Percentiles rank a stretch among this genome's conserved stretches.
These are phyloP conservation scores for Onygenales sp. DNA, from an alignment of 2,329 filamentous ascomycete species.

Conservation along the genomic window DNA sequence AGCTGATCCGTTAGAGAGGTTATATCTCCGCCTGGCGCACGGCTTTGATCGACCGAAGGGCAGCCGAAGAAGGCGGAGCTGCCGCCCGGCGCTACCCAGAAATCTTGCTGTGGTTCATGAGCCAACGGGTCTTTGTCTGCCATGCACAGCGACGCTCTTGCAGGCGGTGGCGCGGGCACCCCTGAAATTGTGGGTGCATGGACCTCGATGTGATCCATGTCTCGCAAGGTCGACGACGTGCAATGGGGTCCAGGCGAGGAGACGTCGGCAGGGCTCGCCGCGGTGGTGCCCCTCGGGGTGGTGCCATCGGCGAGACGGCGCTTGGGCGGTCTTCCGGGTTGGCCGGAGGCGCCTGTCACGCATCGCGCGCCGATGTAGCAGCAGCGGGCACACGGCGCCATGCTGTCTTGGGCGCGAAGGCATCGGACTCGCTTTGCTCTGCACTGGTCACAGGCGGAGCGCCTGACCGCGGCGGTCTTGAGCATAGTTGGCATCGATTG, in stretches of 20 bases:
- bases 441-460: background rate
- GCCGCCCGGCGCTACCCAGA: background rate
- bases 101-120: background rate
- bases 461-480: background rate
- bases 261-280: background rate
- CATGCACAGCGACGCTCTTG: background rate
- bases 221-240: background rate
- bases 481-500: background rate
- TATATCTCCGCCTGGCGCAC: background rate
- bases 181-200: background rate
- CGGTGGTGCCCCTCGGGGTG: background rate
- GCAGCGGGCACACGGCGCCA: background rate
- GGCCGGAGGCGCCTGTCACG: background rate
- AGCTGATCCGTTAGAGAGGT: background rate
- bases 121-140: background rate
- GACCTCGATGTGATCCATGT: background rate
- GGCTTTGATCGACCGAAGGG: background rate
- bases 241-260: background rate
- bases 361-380: background rate
- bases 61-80: background rate
- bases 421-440: background rate
- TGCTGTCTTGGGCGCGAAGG: background rate
- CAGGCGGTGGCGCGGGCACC: background rate
- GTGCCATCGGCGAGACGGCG: background rate
- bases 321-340: background rate